phyloP scores from a whole-genome alignment of 2,329 filamentous ascomycete genomes.

The Trichoderma sp. region DNA sequence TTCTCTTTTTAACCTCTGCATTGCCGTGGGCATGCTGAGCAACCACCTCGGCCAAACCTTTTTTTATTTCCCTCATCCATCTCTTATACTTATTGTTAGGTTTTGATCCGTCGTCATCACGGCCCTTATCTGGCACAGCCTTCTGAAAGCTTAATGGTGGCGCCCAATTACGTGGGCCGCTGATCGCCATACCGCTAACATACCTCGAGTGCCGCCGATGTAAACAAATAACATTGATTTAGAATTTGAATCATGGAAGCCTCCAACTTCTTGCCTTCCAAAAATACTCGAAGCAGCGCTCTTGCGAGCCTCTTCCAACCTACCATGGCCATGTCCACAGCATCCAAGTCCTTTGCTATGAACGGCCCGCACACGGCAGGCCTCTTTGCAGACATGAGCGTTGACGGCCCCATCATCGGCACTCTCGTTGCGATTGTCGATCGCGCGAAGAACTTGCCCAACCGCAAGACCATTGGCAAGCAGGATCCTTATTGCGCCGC shows the following conservation, averaged over 20 bases:
- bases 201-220: constrained; percentile 17
- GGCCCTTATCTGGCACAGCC: not conserved
- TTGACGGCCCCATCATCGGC: constrained; percentile 90
- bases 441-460: constrained; percentile 93
- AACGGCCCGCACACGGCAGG: constrained; percentile 78
- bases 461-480: constrained; percentile 95
- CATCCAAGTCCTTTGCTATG: constrained; percentile 54
- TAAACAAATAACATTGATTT: constrained; percentile 21
- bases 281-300: constrained; percentile 4
- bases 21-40: not conserved
- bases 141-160: constrained; percentile 13
- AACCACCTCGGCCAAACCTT: not conserved
- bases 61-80: not conserved
- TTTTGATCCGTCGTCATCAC: not conserved
- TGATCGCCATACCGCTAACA: constrained; percentile 13
- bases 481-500: constrained; percentile 97
- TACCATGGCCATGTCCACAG: constrained; percentile 47
- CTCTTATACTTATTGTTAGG: not conserved
- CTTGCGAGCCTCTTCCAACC: constrained; percentile 18
- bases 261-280: constrained; percentile 7
- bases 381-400: constrained; percentile 90
- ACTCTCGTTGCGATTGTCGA: constrained; percentile 91
- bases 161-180: constrained; percentile 9
- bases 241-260: not conserved
- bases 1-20: not conserved